phyloP scores from a whole-genome alignment of 179 eudicot genomes.

The Camellia oleifera region DNA sequence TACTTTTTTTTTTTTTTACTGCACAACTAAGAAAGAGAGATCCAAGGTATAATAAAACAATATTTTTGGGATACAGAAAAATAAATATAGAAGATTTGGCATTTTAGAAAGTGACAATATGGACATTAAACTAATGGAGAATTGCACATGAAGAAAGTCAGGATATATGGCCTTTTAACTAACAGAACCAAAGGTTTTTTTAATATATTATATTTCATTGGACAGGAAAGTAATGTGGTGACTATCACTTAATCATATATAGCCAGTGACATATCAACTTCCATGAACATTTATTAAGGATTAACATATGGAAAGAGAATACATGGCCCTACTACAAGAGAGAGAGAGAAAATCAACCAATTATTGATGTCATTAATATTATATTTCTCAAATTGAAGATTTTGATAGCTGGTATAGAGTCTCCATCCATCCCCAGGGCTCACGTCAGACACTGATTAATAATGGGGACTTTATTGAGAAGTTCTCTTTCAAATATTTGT shows the following conservation, averaged over 20 bases:
- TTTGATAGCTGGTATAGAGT: slow-evolving; percentile 1
- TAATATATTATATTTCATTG: neutral
- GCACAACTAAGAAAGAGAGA: neutral
- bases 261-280: neutral
- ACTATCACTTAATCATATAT: slow-evolving; percentile 6
- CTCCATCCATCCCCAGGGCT: slow-evolving; percentile 4
- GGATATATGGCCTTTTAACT: neutral
- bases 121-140: neutral
- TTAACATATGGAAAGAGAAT: no score
- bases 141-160: slow-evolving; percentile 10
- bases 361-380: neutral
- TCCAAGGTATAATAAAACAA: neutral
- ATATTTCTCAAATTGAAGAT: neutral
- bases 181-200: neutral
- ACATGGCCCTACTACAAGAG: neutral
- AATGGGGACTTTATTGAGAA: neutral
- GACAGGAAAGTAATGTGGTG: neutral
- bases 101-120: neutral
- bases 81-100: neutral
- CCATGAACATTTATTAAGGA: neutral
- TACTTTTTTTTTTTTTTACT: no score
- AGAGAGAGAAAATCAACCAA: neutral
- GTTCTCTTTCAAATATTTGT: no score
- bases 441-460: neutral
- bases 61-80: neutral